phyloP scores from a whole-genome alignment of 139 green algal species.

The Ettlia oleoabundans region DNA sequence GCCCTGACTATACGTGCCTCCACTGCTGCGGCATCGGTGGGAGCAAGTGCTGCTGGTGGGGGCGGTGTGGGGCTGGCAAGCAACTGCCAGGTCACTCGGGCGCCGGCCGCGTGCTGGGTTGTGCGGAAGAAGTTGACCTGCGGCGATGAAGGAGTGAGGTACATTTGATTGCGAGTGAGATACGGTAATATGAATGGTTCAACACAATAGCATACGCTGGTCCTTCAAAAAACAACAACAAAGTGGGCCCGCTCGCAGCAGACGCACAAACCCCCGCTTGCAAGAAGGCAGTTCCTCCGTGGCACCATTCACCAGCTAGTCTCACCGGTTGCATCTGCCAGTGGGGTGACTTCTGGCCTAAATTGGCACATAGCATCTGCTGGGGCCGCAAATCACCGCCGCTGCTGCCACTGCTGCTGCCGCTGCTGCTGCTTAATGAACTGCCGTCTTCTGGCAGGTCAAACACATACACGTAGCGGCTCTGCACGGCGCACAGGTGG shows the following conservation, averaged over 20 bases:
- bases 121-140: conserved; percentile 19
- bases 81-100: background rate
- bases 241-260: background rate
- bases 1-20: no score
- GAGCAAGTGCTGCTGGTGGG: background rate
- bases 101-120: background rate
- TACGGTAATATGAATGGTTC: background rate
- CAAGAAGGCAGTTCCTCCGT: background rate
- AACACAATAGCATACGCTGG: no score
- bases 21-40: background rate
- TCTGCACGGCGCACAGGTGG: conserved; percentile 11
- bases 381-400: background rate
- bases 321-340: conserved; percentile 23
- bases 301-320: background rate
- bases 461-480: conserved; percentile 33
- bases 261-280: background rate
- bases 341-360: background rate
- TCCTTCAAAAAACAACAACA: background rate
- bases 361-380: conserved; percentile 5
- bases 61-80: no score
- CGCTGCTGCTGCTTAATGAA: background rate
- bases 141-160: background rate
- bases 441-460: background rate
- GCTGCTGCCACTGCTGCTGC: background rate
- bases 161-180: background rate